phyloP scores from a whole-genome alignment of 768 basidiomycete species.

The Lactarius psammicola region DNA sequence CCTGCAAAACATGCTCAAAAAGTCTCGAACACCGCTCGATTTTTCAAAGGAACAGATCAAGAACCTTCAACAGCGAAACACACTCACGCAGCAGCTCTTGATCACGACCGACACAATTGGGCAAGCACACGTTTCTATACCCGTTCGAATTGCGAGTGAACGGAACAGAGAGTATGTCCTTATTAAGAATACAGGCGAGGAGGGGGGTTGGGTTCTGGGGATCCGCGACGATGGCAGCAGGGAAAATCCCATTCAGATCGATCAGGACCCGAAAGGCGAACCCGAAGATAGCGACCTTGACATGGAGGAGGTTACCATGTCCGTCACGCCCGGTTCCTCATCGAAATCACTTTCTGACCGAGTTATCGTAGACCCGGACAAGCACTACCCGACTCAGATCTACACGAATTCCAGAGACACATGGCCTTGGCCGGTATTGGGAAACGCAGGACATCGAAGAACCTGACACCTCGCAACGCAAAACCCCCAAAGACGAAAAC shows the following conservation, averaged over 20 bases:
- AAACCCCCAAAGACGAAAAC: constrained; percentile 39
- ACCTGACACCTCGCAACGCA: constrained; percentile 34
- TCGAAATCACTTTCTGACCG: constrained; percentile 5
- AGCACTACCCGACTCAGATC: constrained; percentile 52
- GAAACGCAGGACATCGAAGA: constrained; percentile 46
- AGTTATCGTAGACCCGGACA: constrained; percentile 28
- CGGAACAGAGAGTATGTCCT: constrained; percentile 93
- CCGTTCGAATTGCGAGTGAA: constrained; percentile 92
- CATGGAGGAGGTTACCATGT: constrained; percentile 84
- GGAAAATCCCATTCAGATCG: constrained; percentile 84
- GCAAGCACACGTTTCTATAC: constrained; percentile 85
- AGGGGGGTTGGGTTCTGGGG: constrained; percentile 93
- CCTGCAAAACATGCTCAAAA: constrained; percentile 84
- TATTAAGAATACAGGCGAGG: constrained; percentile 83
- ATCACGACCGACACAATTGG: constrained; percentile 92
- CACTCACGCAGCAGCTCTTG: constrained; percentile 89
- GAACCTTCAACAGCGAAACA: constrained; percentile 84
- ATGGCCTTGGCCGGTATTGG: constrained; percentile 62
- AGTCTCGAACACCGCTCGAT: constrained; percentile 80
- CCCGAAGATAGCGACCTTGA: constrained; percentile 46
- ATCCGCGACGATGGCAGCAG: constrained; percentile 83
- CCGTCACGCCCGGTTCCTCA: constrained; percentile 31
- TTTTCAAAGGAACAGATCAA: constrained; percentile 97
- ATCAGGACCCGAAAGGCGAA: constrained; percentile 48
- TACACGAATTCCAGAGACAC: constrained; percentile 58